A percentile compares a stretch with the other conserved stretches of the same genome.
Conservation (phyloP, 805 yeast species). For the Wickerhamiella alocasiicola region DNA sequence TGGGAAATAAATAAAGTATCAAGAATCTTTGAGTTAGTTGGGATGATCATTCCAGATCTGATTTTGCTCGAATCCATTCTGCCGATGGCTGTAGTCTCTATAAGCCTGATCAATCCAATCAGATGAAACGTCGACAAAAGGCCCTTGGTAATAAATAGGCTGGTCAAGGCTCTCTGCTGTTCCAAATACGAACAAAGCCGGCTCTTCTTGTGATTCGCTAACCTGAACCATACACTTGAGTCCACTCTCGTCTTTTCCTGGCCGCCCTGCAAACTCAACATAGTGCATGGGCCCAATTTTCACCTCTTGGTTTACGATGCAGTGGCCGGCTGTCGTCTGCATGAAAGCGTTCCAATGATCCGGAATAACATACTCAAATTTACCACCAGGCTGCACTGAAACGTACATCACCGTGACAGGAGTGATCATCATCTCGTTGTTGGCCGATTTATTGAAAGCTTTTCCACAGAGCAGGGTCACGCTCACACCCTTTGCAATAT, state of each 20-base stretch:
- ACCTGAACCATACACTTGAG: constrained; percentile 9
- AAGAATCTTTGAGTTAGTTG: neutral
- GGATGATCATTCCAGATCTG: constrained; percentile 11
- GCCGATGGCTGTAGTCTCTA: constrained; percentile 17
- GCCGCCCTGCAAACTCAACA: constrained; percentile 17
- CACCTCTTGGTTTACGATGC: constrained; percentile 13
- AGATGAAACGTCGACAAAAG: constrained; percentile 21
- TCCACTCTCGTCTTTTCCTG: neutral
- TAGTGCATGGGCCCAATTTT: constrained; percentile 11
- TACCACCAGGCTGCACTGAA: constrained; percentile 14
- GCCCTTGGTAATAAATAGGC: constrained; percentile 22
- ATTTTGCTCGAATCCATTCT: constrained; percentile 20
- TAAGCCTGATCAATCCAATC: constrained; percentile 21
- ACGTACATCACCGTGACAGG: constrained; percentile 16
- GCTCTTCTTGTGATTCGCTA: neutral
- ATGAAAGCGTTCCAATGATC: constrained; percentile 25
- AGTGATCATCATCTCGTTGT: constrained; percentile 16
- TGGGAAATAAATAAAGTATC: neutral
- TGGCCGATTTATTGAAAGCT: constrained; percentile 15
- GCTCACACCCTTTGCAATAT: constrained; percentile 13
- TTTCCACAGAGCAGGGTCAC: constrained; percentile 16
- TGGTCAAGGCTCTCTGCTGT: constrained; percentile 20
- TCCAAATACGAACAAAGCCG: constrained; percentile 13
- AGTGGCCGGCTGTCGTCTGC: constrained; percentile 22
- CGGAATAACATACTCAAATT: constrained; percentile 16